Base-by-base conservation (phyloP, 2,329 filamentous ascomycete species). In the Neoarthrinium moseri region DNA sequence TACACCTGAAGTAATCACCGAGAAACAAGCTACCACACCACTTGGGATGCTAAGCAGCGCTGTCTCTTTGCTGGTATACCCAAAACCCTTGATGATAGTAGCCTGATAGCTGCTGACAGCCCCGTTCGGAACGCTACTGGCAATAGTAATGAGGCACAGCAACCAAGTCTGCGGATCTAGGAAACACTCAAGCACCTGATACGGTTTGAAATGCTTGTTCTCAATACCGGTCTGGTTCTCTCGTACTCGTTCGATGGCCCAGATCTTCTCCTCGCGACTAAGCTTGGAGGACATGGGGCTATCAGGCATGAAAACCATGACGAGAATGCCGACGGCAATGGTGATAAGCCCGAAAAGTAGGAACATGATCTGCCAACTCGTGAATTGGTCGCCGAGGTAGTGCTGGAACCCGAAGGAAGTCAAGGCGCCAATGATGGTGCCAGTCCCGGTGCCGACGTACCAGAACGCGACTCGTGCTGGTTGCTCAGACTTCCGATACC, bases 391-490 rank as follows among this genome's bases (percentile, higher is more conserved):
- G 1, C 67, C 68, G 11, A 62, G 53, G 52, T 77, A 75, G 48
- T 77, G 74, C 27, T 74, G 73, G 39, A 80, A 66, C 4, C 74
- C 60, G n/a, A 60, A 63, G 41, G 70, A 71, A 1, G 64, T 65
- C 39, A 67, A 51, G 2, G 68, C 67, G 0, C 63, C 68, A 35
- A 72, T 66, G 45, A 71, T 69, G 45, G 68, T 69, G 13, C 68
- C 74, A 5, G 65, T 56, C 43, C 59, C 58, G 29, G 55, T 56
- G 0, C 77, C 80, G 3, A 76, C 69, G 54, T 84, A 85, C 80
- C 81, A 84, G 38, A 78, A 53, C 4, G 78, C 76, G 11, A 82
- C 75, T 2, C 81, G 72, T 17, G 78, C 60, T 0, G 80, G 77
- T 51, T 83, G 80, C 53, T 85, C 80, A 4, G 71, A 70, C 48